These are phyloP conservation scores for Naegleria fowleri DNA, from an alignment of 208 protist species.

Conservation along the genomic window DNA sequence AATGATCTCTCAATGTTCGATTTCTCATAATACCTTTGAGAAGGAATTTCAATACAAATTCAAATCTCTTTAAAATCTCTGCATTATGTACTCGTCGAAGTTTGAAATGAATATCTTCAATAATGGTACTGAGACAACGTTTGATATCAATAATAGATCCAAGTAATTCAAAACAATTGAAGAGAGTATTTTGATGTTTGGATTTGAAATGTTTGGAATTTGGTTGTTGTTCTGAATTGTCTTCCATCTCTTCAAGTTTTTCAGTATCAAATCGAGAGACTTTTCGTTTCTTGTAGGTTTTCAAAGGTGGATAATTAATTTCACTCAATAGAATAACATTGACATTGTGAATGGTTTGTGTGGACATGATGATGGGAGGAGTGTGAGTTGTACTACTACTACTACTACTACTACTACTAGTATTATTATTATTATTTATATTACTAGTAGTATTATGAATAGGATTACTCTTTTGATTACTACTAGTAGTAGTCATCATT, in stretches of 20 bases:
- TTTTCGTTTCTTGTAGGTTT: background rate
- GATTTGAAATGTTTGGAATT: background rate
- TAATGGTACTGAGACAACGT: background rate
- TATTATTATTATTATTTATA: too few species aligned
- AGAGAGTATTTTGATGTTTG: background rate
- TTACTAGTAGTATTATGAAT: too few species aligned
- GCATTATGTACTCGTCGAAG: background rate
- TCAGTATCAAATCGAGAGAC: background rate
- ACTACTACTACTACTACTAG: too few species aligned
- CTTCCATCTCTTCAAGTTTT: background rate
- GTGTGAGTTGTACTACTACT: background rate
- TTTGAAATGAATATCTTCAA: background rate
- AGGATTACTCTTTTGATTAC: too few species aligned
- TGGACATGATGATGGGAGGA: background rate
- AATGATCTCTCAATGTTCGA: background rate
- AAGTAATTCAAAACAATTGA: background rate
- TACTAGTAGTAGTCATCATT: background rate
- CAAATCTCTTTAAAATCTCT: constrained; percentile 9
- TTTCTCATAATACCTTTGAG: background rate
- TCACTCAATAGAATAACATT: background rate
- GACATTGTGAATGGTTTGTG: background rate
- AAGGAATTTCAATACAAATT: background rate
- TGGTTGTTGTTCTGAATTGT: background rate
- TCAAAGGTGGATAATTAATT: background rate
- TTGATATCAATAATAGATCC: background rate